Base-by-base conservation (phyloP, 345 rosid genomes). In the Gossypium raimondii region DNA sequence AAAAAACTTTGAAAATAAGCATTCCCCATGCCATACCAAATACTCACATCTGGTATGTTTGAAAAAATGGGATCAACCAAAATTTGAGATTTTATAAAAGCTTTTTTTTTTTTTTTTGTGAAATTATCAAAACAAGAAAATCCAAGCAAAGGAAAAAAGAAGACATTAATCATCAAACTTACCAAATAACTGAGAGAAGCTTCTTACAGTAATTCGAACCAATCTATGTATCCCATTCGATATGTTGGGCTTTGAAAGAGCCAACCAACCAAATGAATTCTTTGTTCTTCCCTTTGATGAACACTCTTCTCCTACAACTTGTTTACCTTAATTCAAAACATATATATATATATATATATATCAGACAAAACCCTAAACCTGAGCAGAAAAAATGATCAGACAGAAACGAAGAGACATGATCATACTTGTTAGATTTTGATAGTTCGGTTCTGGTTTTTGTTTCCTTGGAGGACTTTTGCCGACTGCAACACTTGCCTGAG, bases 181-280 rank as follows among this genome's bases (percentile, higher is more conserved):
- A 73, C 76, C 58, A 45, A 73, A 60, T 45, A 73, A 27, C 58
- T 62, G 76, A 44, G 68, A 73, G 67, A 73, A 60, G 17, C 76
- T 60, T 73, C 45, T 73, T 43, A 59, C 22, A 2, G 59, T 69
- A 44, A 11, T 43, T 47, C 67, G 45, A 44, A 73, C 11, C 58
- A 73, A 73, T 73, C 68, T 60, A 16, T 60, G 68, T 47, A 73
- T 60, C 27, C 68, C 76, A 58, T 7, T 17, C 29, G 76, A 73
- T 60, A 73, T 58, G 25, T 73, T 73, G 22, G 56, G 76, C 34
- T 60, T 73, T 73, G 68, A 22, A 20, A 27, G 53, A 25, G 57
- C 12, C 58, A 60, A 59, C 73, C 73, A 60, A 59, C 43, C 45
- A 56, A 38, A 18, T 47, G 67, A 12, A 44, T 44, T 58, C 57